Evolutionary conservation across 768 basidiomycete species (phyloP), one percentile per base, ranked within the genome.

Genomic region (Pulveroboletus sp.): DNA sequence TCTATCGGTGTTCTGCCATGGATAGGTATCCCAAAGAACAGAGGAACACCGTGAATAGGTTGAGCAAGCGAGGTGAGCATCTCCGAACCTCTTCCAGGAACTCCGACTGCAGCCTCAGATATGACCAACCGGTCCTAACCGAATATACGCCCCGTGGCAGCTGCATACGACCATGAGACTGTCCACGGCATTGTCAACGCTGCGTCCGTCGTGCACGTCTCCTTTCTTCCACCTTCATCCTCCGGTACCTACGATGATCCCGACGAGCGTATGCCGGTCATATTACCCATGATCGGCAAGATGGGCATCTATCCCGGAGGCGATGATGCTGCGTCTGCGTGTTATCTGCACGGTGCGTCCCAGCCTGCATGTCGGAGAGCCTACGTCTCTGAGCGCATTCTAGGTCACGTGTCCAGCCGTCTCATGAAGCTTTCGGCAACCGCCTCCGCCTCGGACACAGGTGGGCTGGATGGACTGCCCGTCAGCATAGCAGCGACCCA

Each of bases 11-110:
- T 31, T 46, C 27, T 32, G 69, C 74, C 56, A 83, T 82, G 18
- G 79, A 81, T 5, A 54, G 51, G 57, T 84, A 82, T 65, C 79
- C 79, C 0, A 64, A 54, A 38, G 56, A 52, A 49, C 21, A 6
- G 14, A 51, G 49, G 24, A 62, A 64, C 39, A 56, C 62, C 3
- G 59, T 62, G 33, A 62, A 64, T 35, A 64, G 61, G 53, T n/a
- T 56, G 41, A 55, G 32, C 42, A 64, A 62, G 39, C 56, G 52
- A 49, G 61, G 62, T 64, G 24, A 55, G 49, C 15, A 38, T 27
- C 26, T 26, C 33, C 6, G 5, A 9, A 18, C 10, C 3, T n/a
- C 26, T 27, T 12, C 28, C 35, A 11, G 10, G 9, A n/a, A 2
- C 7, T 33, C 18, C 15, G 39, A 17, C 8, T 27, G 8, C 15